Base-by-base conservation (phyloP, 495 filamentous ascomycete species). In the Neurospora discreta region DNA sequence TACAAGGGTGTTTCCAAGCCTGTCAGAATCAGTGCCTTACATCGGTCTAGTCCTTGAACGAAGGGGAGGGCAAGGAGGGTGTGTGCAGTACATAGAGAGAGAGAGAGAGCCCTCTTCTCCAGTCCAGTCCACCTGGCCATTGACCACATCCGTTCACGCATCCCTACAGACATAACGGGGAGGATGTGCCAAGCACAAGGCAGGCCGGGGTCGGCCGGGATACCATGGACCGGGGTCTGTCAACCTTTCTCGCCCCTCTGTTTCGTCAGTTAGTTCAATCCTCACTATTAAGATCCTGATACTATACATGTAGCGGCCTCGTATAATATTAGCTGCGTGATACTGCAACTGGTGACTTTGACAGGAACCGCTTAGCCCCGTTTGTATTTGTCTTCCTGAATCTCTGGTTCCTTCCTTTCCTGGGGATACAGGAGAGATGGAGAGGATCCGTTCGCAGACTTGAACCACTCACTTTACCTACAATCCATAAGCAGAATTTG, bases 1-100 rank as follows among this genome's bases (percentile, higher is more conserved):
- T 65, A 65, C 52, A 26, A 26, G 52, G 73, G 60, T 68, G 69
- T 36, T 71, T 33, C 43, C 42, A 68, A 72, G 73, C 52, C 68
- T 68, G 68, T 40, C 72, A 68, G 39, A 13, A 41, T 69, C 16
- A 40, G 70, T 71, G 13, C 52, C 52, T 67, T 52, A 70, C 44
- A 67, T 72, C 60, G 26, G 65, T 40, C 67, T 26, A 38, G 71
- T 33, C 69, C 74, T 69, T 52, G 5, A 36, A 26, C 67, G 38
- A 33, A 42, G 71, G 42, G 40, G 52, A 65, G 52, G 23, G 23
- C n/a, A 6, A 60, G 52, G 23, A 60, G 52, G 23, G 23, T 30
- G 11, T 30, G 52, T 65, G 26, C 46, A 58, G 52, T 65, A n/a
- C n/a, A n/a, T n/a, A n/a, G n/a, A n/a, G n/a, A n/a, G n/a, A n/a